Base-by-base conservation (phyloP, 257 asterid genomes). In the Solanum habrochaites region DNA sequence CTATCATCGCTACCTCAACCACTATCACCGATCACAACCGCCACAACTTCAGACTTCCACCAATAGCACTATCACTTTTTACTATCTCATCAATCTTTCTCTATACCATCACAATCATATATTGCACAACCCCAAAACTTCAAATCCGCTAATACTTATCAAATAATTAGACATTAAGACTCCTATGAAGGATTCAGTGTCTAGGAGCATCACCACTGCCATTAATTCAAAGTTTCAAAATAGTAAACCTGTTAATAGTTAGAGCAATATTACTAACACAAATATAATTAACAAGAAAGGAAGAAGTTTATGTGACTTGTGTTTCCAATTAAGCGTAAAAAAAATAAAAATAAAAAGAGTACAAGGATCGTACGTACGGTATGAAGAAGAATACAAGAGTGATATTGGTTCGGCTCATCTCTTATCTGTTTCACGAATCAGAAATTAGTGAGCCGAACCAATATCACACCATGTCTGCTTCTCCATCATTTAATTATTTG, bases 331-430 rank as follows among this genome's bases (percentile, higher is more conserved):
- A 13, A 83, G 47, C 16, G 7, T 2, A 32, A 25, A 62, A 56
- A 10, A 37, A 11, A 12, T 9, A 37, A 14, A 73, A 7, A n/a
- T n/a, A n/a, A n/a, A 4, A 20, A 21, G 8, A 11, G 70, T 47
- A 47, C 56, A 49, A 49, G 58, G 58, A 15, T 27, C 1, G 20
- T 11, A 6, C 31, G 89, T 84, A 70, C 78, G 4, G 3, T 16
- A 10, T 13, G 35, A 60, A 91, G 90, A 94, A 93, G 93, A 90
- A 90, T 86, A 93, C 97, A 94, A 90, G 97, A 93, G 94, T 92
- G 95, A 92, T 94, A 94, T 91, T 94, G 97, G 89, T 91, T 90
- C 97, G 95, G 97, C 97, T 93, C 97, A 91, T 82, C 71, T 27
- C 86, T 84, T 23, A 49, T 8, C 83, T 74, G 35, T 58, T 7